Evolutionary conservation across 2,329 filamentous ascomycete species (phyloP).

Genomic region (Cladobotryum protrusum): DNA sequence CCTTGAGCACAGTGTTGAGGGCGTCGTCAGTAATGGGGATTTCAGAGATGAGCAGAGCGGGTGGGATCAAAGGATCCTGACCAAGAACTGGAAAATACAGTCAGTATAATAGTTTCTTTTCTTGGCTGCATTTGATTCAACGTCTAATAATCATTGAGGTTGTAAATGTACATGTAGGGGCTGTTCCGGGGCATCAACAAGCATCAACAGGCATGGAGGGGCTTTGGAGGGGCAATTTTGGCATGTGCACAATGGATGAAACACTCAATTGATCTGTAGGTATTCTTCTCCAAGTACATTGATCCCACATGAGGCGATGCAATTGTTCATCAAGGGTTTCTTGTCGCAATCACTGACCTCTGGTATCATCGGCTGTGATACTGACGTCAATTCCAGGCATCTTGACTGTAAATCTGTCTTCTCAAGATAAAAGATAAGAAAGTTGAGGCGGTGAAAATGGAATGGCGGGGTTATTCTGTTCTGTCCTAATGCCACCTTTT

Average conservation of each 20-base stretch:
- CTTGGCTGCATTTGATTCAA: no score
- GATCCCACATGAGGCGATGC: no score
- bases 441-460: not conserved
- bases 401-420: constrained; percentile 12
- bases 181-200: no score
- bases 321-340: not conserved
- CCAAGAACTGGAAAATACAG: constrained; percentile 62
- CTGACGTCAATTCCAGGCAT: constrained; percentile 38
- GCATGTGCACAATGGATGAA: no score
- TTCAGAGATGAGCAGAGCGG: constrained; percentile 79
- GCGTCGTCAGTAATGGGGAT: constrained; percentile 63
- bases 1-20: constrained; percentile 63
- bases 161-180: no score
- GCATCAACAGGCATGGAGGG: no score
- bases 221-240: no score
- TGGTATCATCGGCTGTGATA: constrained; percentile 40
- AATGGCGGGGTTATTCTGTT: not conserved
- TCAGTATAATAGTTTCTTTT: constrained; percentile 15
- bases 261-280: no score
- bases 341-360: constrained; percentile 26
- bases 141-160: no score
- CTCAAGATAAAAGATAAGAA: no score
- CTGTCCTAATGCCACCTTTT: no score
- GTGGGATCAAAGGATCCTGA: constrained; percentile 89
- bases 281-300: no score